phyloP scores from a whole-genome alignment of 805 yeast species.

The Barnettozyma sucrosica region DNA sequence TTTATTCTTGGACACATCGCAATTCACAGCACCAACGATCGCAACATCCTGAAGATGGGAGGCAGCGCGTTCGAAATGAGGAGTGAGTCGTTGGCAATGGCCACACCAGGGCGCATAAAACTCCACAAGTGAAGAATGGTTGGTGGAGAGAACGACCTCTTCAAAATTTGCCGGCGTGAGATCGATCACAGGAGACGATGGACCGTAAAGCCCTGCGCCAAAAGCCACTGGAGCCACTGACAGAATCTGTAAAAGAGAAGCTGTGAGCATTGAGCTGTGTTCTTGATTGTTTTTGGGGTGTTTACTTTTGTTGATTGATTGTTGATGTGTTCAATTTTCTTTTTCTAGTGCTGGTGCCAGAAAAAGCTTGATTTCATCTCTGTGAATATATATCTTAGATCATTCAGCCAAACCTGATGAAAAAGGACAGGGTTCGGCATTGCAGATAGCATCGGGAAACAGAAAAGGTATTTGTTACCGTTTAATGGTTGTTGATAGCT shows the following conservation, averaged over 20 bases:
- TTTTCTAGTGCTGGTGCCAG: not conserved
- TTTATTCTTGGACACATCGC: conserved; percentile 67
- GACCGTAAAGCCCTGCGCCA: not conserved
- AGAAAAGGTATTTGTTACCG: too few species aligned
- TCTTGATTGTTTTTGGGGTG: not conserved
- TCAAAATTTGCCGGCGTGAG: conserved; percentile 55
- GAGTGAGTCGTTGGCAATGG: conserved; percentile 71
- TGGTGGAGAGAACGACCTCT: conserved; percentile 58
- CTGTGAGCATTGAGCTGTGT: not conserved
- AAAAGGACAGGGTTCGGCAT: too few species aligned
- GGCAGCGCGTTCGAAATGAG: conserved; percentile 60
- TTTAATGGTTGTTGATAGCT: too few species aligned
- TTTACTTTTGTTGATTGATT: too few species aligned
- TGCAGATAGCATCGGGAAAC: too few species aligned
- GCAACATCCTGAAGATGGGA: conserved; percentile 48
- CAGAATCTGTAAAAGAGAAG: not conserved
- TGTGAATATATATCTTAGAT: too few species aligned
- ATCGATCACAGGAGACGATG: conserved; percentile 42
- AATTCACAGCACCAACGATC: conserved; percentile 78
- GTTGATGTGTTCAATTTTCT: not conserved
- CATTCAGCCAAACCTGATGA: too few species aligned
- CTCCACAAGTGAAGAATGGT: conserved; percentile 77
- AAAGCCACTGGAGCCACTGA: not conserved
- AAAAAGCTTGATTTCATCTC: not conserved
- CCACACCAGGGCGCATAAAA: conserved; percentile 99